Evolutionary conservation across 352 stramenopile species (phyloP).

Genomic region (Thraustotheca clavata): DNA sequence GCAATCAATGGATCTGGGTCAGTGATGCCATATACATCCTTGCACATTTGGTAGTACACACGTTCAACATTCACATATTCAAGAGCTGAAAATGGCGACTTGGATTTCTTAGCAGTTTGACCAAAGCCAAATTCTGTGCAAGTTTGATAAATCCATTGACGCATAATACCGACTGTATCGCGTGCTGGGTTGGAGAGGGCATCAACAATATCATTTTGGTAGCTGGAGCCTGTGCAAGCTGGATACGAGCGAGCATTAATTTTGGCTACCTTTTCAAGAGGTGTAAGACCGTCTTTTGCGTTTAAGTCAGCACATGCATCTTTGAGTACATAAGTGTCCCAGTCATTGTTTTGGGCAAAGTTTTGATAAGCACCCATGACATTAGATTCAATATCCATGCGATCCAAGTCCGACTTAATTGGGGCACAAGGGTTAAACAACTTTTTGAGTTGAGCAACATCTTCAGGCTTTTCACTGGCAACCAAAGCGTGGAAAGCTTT

Average conservation of each 20-base stretch:
- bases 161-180: constrained; percentile 42
- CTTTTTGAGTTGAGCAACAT: constrained; percentile 32
- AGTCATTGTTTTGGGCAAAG: constrained; percentile 61
- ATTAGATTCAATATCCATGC: constrained; percentile 60
- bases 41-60: constrained; percentile 59
- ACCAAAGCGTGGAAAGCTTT: constrained; percentile 40
- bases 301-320: constrained; percentile 51
- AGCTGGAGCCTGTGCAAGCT: constrained; percentile 62
- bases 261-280: background rate
- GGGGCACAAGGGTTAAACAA: constrained; percentile 56
- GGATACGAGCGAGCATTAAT: constrained; percentile 47
- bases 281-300: background rate
- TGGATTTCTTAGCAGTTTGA: constrained; percentile 65
- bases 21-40: constrained; percentile 54
- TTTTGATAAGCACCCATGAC: constrained; percentile 66
- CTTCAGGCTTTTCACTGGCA: constrained; percentile 35
- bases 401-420: constrained; percentile 64
- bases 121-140: constrained; percentile 86
- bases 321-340: constrained; percentile 41
- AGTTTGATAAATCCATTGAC: constrained; percentile 79
- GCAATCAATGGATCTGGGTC: constrained; percentile 41
- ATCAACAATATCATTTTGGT: constrained; percentile 31
- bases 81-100: constrained; percentile 62
- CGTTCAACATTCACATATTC: constrained; percentile 56
- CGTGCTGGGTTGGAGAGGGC: constrained; percentile 39